Percentiles rank a stretch among this genome's conserved stretches.
Evolutionary conservation across 1,139 yeast species (phyloP).

Genomic region (Geotrichum candidum): DNA sequence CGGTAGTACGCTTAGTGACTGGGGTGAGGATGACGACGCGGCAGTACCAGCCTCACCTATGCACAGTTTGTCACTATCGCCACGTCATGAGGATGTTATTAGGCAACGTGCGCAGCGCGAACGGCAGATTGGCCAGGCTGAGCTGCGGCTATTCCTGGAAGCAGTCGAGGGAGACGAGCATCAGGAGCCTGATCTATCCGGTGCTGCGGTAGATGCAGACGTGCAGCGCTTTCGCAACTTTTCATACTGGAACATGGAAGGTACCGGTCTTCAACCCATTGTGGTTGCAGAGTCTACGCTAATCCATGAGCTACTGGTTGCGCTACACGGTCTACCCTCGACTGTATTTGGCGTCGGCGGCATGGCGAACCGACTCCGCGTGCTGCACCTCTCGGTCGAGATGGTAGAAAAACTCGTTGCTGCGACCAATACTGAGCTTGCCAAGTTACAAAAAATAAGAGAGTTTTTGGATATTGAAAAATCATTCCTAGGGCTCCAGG

Average conservation of each 20-base stretch:
- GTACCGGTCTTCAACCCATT: not conserved
- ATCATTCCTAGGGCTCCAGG: not conserved
- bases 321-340: constrained; percentile 6
- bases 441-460: not conserved
- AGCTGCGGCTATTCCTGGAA: not conserved
- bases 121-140: not conserved
- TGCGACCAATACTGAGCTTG: constrained; percentile 2
- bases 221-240: constrained; percentile 7
- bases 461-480: constrained; percentile 1
- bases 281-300: constrained; percentile 8
- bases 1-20: not conserved
- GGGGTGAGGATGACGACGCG: constrained; percentile 5
- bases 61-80: not conserved
- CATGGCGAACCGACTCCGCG: not conserved
- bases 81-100: not conserved
- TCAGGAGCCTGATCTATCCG: not conserved
- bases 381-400: constrained; percentile 1
- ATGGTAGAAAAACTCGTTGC: not conserved
- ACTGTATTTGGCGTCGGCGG: not conserved
- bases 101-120: not conserved
- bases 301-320: constrained; percentile 5
- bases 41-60: constrained; percentile 1
- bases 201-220: constrained; percentile 4
- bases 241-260: constrained; percentile 8
- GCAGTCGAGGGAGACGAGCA: not conserved